These are phyloP conservation scores for Kodamaea derodonti DNA, from an alignment of 1,139 yeast genomes.

Conservation along the genomic window DNA sequence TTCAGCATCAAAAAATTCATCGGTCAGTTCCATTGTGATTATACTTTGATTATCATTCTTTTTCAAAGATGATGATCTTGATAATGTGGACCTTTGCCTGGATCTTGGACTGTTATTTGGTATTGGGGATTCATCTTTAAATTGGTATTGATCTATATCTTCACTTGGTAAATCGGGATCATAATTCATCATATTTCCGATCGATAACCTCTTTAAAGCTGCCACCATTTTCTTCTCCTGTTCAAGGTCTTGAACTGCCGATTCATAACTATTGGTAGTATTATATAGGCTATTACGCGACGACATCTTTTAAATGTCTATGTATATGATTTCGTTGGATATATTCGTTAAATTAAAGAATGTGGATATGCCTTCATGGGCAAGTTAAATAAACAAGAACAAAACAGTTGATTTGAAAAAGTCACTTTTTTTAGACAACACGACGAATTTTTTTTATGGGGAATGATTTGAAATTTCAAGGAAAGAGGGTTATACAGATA, in stretches of 20 bases:
- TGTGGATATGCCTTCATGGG: constrained; percentile 2
- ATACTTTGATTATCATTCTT: constrained; percentile 1
- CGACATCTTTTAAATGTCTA: background rate
- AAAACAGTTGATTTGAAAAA: background rate
- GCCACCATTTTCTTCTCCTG: constrained; percentile 59
- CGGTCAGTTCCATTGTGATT: constrained; percentile 8
- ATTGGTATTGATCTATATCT: constrained; percentile 19
- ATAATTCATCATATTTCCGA: constrained; percentile 50
- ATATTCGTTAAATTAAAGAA: background rate
- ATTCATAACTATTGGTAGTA: constrained; percentile 22
- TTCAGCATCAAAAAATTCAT: constrained; percentile 23
- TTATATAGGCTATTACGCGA: constrained; percentile 2
- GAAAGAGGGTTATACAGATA: too few species aligned
- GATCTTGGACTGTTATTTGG: background rate
- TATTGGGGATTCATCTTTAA: constrained; percentile 4
- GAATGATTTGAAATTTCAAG: too few species aligned
- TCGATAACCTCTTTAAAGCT: constrained; percentile 52
- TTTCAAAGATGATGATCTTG: constrained; percentile 3
- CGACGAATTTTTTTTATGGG: constrained; percentile 1
- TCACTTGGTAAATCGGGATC: constrained; percentile 55
- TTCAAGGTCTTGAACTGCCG: constrained; percentile 48
- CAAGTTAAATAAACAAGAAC: background rate
- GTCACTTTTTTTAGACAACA: constrained; percentile 1
- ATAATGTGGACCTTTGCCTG: constrained; percentile 1
- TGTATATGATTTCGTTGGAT: background rate